phyloP scores from a whole-genome alignment of 768 basidiomycete genomes.

The Boletus vinaceobasis region DNA sequence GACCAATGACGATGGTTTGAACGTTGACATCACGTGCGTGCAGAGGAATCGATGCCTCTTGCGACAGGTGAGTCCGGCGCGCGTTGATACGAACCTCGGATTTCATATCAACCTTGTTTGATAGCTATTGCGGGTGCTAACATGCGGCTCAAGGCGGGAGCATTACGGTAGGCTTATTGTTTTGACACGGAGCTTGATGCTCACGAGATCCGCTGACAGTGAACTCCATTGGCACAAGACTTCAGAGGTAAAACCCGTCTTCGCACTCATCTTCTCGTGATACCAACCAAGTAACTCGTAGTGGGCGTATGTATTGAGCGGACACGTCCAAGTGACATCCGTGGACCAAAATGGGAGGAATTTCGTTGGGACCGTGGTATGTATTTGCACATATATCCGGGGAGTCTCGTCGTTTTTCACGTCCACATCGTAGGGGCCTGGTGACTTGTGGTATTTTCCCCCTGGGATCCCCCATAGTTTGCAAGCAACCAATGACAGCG shows the following conservation, averaged over 20 bases:
- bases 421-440: constrained; percentile 29
- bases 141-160: constrained; percentile 38
- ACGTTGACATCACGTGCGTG: background rate
- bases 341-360: constrained; percentile 45
- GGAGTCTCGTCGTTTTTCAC: background rate
- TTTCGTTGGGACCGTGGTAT: constrained; percentile 46
- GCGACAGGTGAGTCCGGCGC: constrained; percentile 30
- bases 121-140: constrained; percentile 28
- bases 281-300: background rate
- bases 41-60: constrained; percentile 37
- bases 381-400: constrained; percentile 6
- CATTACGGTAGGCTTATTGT: constrained; percentile 28
- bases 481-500: constrained; percentile 43
- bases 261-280: background rate
- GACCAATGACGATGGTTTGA: too few species aligned
- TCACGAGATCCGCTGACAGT: constrained; percentile 12
- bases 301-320: constrained; percentile 55
- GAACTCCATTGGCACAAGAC: constrained; percentile 43
- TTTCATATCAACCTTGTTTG: background rate
- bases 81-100: background rate
- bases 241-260: constrained; percentile 17
- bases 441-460: constrained; percentile 57
- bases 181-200: background rate
- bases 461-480: constrained; percentile 52
- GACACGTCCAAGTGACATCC: constrained; percentile 40